These are phyloP conservation scores for Juglanconis sp. DNA, from an alignment of 2,329 filamentous ascomycete species.

Conservation along the genomic window DNA sequence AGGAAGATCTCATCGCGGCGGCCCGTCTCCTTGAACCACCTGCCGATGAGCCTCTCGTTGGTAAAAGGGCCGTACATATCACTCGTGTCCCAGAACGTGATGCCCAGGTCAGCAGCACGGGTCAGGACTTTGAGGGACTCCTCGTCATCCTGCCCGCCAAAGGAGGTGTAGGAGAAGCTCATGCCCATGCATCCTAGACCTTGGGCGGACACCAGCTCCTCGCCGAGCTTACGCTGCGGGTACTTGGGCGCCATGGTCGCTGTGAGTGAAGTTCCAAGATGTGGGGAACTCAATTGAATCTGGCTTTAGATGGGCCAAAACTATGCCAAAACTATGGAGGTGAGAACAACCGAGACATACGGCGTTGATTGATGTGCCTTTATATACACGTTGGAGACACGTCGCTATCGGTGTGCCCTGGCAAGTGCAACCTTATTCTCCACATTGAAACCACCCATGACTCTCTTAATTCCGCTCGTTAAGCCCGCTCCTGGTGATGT, in stretches of 20 bases:
- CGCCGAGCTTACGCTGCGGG: slow-evolving; percentile 15
- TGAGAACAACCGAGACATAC: no score
- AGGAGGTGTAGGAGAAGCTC: slow-evolving; percentile 16
- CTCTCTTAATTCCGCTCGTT: no score
- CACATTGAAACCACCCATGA: no score
- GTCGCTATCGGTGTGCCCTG: no score
- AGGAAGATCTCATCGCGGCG: slow-evolving; percentile 46
- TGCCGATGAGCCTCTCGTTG: slow-evolving; percentile 40
- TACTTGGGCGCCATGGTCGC: slow-evolving; percentile 2
- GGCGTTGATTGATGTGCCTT: no score
- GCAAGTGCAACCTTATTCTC: no score
- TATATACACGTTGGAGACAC: no score
- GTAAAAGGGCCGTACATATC: slow-evolving; percentile 16
- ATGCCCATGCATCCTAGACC: slow-evolving; percentile 19
- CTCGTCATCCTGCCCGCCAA: slow-evolving; percentile 16
- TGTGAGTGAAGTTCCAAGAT: no score
- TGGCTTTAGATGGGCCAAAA: neutral
- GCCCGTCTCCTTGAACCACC: slow-evolving; percentile 40
- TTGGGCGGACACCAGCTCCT: slow-evolving; percentile 14
- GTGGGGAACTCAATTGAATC: neutral
- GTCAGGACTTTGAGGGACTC: slow-evolving; percentile 20
- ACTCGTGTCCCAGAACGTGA: slow-evolving; percentile 20
- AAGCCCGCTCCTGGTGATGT: no score
- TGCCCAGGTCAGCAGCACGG: slow-evolving; percentile 20
- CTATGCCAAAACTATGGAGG: no score